These are phyloP conservation scores for Fragilaria radians DNA, from an alignment of 108 stramenopile genomes.

Conservation along the genomic window DNA sequence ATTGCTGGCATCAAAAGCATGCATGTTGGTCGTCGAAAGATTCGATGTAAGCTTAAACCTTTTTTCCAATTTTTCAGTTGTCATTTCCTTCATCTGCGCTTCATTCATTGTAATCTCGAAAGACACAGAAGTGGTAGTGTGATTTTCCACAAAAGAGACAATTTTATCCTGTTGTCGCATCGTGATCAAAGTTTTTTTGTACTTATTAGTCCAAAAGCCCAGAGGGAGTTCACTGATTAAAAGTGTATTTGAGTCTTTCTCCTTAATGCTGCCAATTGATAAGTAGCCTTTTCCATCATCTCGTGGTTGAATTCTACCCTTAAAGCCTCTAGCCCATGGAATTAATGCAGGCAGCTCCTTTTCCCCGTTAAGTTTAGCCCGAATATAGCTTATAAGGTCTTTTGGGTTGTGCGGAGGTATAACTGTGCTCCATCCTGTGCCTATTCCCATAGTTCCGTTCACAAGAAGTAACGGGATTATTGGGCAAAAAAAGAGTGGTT, in stretches of 20 bases:
- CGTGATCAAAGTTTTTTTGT: constrained; percentile 82
- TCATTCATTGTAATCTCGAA: constrained; percentile 61
- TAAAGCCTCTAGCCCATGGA: constrained; percentile 84
- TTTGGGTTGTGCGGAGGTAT: constrained; percentile 81
- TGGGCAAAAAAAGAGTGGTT: constrained; percentile 95
- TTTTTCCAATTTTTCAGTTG: constrained; percentile 41
- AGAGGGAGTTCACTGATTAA: constrained; percentile 93
- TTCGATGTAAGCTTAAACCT: constrained; percentile 54
- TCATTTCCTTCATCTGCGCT: constrained; percentile 8
- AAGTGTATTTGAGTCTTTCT: constrained; percentile 75
- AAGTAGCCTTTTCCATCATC: constrained; percentile 46
- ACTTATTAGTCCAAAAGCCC: constrained; percentile 96
- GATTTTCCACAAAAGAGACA: constrained; percentile 94
- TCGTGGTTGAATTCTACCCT: constrained; percentile 60
- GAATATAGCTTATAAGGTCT: constrained; percentile 86
- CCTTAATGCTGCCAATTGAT: constrained; percentile 70
- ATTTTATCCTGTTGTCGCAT: constrained; percentile 35
- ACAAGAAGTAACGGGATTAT: constrained; percentile 87
- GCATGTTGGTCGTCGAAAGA: constrained; percentile 82
- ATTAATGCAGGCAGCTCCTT: constrained; percentile 45
- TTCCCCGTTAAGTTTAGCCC: constrained; percentile 73
- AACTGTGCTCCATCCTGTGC: constrained; percentile 93
- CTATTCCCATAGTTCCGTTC: constrained; percentile 94
- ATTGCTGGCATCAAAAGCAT: constrained; percentile 68
- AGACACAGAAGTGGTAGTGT: constrained; percentile 95